A percentile compares a stretch with the other conserved stretches of the same genome.
Conservation (phyloP, 257 asterid species). For the Haberlea rhodopensis region DNA sequence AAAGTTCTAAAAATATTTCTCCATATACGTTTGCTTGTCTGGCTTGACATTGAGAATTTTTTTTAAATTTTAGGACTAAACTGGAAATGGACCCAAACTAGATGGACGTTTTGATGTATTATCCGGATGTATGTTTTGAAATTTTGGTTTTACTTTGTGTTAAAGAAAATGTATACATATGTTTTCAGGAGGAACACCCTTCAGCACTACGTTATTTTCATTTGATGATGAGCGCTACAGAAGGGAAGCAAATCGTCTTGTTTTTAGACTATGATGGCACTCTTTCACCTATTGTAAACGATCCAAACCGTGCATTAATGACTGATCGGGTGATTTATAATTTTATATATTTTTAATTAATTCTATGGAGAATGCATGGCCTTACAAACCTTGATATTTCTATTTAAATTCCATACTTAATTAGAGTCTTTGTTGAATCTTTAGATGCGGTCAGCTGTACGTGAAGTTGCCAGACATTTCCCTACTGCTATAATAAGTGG, state of each 20-base stretch:
- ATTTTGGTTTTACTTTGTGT: neutral
- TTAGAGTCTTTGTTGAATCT: neutral
- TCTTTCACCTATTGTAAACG: conserved; percentile 71
- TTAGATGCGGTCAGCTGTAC: conserved; percentile 75
- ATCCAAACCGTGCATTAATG: conserved; percentile 82
- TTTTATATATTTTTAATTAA: neutral
- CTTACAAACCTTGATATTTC: neutral
- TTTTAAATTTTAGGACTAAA: too few species aligned
- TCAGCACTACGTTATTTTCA: conserved; percentile 50
- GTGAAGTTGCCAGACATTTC: conserved; percentile 59
- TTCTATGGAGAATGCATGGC: neutral
- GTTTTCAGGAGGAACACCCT: conserved; percentile 56
- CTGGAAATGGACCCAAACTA: too few species aligned
- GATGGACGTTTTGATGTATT: too few species aligned
- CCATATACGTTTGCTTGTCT: too few species aligned
- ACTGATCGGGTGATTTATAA: conserved; percentile 53
- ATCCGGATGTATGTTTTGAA: too few species aligned
- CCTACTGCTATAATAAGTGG: conserved; percentile 90
- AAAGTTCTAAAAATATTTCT: too few species aligned
- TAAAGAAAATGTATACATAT: neutral
- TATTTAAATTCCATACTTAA: neutral
- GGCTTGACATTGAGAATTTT: too few species aligned
- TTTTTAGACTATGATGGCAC: conserved; percentile 86
- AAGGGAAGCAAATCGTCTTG: conserved; percentile 59
- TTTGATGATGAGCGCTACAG: conserved; percentile 26